phyloP scores from a whole-genome alignment of 805 yeast genomes.

The Helenozyma rhizophorensis region DNA sequence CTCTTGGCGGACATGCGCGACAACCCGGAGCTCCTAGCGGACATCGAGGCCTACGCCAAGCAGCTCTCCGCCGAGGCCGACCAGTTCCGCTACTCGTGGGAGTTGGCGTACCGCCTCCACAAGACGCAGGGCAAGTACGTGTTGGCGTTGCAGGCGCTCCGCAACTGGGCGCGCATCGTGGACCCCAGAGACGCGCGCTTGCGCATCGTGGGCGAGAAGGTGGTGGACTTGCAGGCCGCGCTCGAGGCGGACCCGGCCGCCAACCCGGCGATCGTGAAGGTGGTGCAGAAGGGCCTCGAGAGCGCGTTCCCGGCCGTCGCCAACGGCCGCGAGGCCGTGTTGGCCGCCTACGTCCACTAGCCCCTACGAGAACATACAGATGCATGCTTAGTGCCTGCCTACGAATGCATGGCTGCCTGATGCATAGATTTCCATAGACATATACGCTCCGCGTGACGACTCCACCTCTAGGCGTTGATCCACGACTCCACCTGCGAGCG shows the following conservation, averaged over 20 bases:
- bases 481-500: conserved; percentile 41
- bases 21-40: conserved; percentile 35
- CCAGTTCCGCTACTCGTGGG: conserved; percentile 36
- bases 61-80: conserved; percentile 42
- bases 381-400: too few relatives aligned
- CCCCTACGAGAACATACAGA: too few relatives aligned
- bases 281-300: conserved; percentile 33
- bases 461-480: conserved; percentile 26
- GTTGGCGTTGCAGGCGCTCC: conserved; percentile 42
- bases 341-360: conserved; percentile 4
- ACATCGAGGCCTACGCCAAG: conserved; percentile 38
- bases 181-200: conserved; percentile 21
- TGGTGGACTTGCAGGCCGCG: conserved; percentile 27
- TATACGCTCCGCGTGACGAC: too few relatives aligned
- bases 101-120: conserved; percentile 38
- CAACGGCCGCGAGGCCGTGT: conserved; percentile 15
- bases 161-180: conserved; percentile 36
- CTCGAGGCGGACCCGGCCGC: conserved; percentile 32
- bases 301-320: conserved; percentile 32
- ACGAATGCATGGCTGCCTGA: too few relatives aligned
- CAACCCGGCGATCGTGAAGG: conserved; percentile 44
- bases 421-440: too few relatives aligned
- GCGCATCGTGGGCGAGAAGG: conserved; percentile 25
- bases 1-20: conserved; percentile 25
- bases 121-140: conserved; percentile 42